These are phyloP conservation scores for Saccharomycopsis oosterbeekiorum DNA, from an alignment of 805 yeast genomes.

Conservation along the genomic window DNA sequence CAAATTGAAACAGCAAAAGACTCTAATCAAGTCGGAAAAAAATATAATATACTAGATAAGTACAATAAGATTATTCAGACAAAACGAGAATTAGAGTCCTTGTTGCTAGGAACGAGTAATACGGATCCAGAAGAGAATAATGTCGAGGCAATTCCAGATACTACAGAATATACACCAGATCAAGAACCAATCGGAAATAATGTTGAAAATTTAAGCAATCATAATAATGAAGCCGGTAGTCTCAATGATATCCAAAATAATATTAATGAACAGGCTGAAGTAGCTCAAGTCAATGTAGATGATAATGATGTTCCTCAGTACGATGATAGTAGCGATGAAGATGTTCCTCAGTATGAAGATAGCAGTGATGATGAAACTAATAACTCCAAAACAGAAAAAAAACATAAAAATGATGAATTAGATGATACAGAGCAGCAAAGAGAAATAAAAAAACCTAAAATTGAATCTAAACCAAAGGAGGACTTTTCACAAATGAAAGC, in stretches of 20 bases:
- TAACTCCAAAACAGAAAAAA: neutral
- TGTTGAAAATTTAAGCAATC: constrained; percentile 8
- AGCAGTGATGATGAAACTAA: constrained; percentile 6
- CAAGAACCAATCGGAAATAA: constrained; percentile 4
- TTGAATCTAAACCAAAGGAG: neutral
- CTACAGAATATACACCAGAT: neutral
- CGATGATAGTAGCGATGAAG: constrained; percentile 21
- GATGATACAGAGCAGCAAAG: neutral
- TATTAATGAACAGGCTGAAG: neutral
- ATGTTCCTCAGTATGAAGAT: constrained; percentile 20
- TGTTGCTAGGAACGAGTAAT: constrained; percentile 7
- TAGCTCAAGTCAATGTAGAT: constrained; percentile 5
- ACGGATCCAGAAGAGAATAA: neutral
- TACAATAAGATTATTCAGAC: constrained; percentile 23
- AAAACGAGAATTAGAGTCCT: constrained; percentile 24
- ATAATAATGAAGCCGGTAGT: neutral
- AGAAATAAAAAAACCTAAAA: neutral
- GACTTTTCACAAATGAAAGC: neutral
- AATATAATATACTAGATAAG: constrained; percentile 22
- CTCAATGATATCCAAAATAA: neutral
- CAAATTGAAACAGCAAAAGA: neutral
- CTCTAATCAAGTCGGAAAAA: constrained; percentile 14
- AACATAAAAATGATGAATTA: neutral
- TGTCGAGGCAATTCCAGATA: neutral
- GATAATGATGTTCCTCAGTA: constrained; percentile 15